Base-by-base conservation (phyloP, 1,284 basidiomycete species). In the Sphagnurus paluster region DNA sequence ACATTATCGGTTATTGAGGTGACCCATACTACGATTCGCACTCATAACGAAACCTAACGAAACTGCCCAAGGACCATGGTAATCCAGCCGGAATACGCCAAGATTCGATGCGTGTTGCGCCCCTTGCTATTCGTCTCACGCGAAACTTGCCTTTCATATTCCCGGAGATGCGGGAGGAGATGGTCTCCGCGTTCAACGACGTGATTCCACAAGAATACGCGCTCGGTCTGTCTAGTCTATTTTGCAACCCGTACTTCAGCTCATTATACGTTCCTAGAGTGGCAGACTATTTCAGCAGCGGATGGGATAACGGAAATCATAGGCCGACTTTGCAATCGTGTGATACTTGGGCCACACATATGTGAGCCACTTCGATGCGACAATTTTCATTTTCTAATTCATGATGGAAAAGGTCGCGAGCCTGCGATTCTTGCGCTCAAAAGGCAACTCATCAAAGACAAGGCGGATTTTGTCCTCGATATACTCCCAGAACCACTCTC, bases 1-100 rank as follows among this genome's bases (percentile, higher is more conserved):
- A 55, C 55, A 5, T 19, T 63, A 7, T 55, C 56, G 0, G 44
- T 47, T 16, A 23, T 43, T 7, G 46, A 49, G 13, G 41, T 52
- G 7, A 35, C 39, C 11, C 11, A 28, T 3, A 23, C 30, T 26
- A 36, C 39, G n/a, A 20, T 28, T 33, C 2, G 9, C 11, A 24
- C 9, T 20, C 7, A 5, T 20, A 5, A 14, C 29, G 2, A 24
- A 14, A 7, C 11, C 21, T 34, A 10, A 33, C 17, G 11, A 33
- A 9, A 26, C 6, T 36, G 9, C 14, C 16, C 28, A 34, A 30
- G 13, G 10, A 39, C 10, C 13, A n/a, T 2, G 17, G 36, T 13
- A 28, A 9, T n/a, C 30, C 21, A 23, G 4, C 17, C 17, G 44
- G 44, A 9, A 29, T 51, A 7, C n/a, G 20, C 4, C 19, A 13